Percentiles rank a stretch among this genome's conserved stretches.
Conservation (phyloP, 306 rosid genomes). For the Hylodesmum podocarpum region DNA sequence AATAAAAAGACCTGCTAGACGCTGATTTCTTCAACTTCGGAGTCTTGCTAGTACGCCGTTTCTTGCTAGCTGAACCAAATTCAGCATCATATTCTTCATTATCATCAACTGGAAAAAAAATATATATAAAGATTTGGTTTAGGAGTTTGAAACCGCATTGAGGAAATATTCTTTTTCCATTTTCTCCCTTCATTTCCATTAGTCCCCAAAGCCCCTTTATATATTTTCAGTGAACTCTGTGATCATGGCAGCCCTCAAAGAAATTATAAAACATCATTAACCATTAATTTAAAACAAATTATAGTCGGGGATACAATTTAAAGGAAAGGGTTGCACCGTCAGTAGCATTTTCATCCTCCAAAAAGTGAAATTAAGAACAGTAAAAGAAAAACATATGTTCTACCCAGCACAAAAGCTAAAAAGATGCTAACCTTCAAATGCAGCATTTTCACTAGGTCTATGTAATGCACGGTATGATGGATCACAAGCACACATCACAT, state of each 20-base stretch:
- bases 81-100: slow-evolving; percentile 75
- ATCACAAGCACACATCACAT: slow-evolving; percentile 91
- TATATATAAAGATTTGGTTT: slow-evolving; percentile 10
- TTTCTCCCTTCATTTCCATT: background rate
- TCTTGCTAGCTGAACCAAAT: slow-evolving; percentile 83
- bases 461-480: slow-evolving; percentile 90
- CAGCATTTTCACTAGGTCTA: slow-evolving; percentile 73
- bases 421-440: slow-evolving; percentile 71
- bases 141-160: slow-evolving; percentile 13
- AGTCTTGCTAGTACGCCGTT: slow-evolving; percentile 70
- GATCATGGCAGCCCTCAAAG: slow-evolving; percentile 6
- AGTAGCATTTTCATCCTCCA: slow-evolving; percentile 22
- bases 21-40: slow-evolving; percentile 65
- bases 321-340: background rate
- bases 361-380: background rate
- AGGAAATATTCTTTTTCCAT: slow-evolving; percentile 25
- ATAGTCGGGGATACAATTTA: background rate
- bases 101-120: slow-evolving; percentile 60
- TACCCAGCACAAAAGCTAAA: background rate
- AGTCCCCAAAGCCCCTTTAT: background rate
- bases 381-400: background rate
- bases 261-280: slow-evolving; percentile 12
- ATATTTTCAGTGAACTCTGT: background rate
- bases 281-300: background rate
- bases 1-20: slow-evolving; percentile 64